Evolutionary conservation across 352 stramenopile species (phyloP).

Genomic region (Phytophthora hybrid): DNA sequence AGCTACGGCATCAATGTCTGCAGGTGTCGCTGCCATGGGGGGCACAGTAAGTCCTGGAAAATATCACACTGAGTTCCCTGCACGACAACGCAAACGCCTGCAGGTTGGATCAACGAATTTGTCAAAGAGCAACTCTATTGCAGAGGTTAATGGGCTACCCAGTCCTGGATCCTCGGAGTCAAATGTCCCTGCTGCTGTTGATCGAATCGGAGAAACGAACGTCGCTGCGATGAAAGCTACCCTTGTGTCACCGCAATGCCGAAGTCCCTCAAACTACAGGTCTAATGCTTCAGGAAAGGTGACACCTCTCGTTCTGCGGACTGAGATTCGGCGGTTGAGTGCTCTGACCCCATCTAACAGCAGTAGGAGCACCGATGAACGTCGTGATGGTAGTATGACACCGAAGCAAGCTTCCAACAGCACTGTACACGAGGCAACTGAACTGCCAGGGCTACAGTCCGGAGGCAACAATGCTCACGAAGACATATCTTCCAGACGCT

Average conservation of each 20-base stretch:
- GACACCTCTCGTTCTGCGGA: constrained; percentile 26
- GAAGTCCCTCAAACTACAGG: constrained; percentile 3
- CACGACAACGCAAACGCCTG: constrained; percentile 67
- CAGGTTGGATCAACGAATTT: constrained; percentile 83
- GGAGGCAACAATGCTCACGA: constrained; percentile 29
- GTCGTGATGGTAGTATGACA: constrained; percentile 6
- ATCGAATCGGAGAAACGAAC: constrained; percentile 56
- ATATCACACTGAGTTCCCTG: constrained; percentile 59
- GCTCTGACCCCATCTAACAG: constrained; percentile 16
- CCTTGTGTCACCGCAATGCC: constrained; percentile 18
- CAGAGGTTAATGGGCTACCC: constrained; percentile 11
- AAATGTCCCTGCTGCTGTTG: constrained; percentile 34
- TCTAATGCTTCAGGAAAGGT: constrained; percentile 13
- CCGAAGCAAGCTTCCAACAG: constrained; percentile 8
- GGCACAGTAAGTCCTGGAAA: constrained; percentile 21
- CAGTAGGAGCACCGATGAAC: constrained; percentile 26
- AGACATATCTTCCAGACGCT: neutral
- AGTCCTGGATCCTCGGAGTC: constrained; percentile 16
- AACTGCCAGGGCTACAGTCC: constrained; percentile 8
- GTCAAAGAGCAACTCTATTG: constrained; percentile 37
- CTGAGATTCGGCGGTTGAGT: constrained; percentile 27
- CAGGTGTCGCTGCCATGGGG: constrained; percentile 29
- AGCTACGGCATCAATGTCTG: constrained; percentile 17
- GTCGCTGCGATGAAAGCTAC: constrained; percentile 53
- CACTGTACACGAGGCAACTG: neutral